These are phyloP conservation scores for Penicillium canariense DNA, from an alignment of 495 filamentous ascomycete genomes.

Conservation along the genomic window DNA sequence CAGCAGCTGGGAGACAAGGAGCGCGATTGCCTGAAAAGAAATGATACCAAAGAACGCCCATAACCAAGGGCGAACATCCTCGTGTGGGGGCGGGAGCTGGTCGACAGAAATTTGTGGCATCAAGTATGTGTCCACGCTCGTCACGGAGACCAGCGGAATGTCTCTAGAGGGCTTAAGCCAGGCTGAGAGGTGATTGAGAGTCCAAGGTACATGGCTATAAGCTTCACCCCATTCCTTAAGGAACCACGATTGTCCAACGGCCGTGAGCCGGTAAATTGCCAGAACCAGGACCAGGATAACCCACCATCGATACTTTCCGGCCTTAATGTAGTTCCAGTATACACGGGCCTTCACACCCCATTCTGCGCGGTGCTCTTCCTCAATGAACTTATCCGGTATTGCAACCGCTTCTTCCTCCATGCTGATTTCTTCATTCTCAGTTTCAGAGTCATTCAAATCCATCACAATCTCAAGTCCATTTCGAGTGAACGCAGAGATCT, in stretches of 20 bases:
- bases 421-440: constrained; percentile 34
- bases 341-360: constrained; percentile 71
- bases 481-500: constrained; percentile 18
- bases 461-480: constrained; percentile 12
- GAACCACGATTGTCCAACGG: constrained; percentile 70
- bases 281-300: constrained; percentile 55
- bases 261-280: constrained; percentile 55
- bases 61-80: constrained; percentile 72
- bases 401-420: constrained; percentile 46
- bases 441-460: constrained; percentile 26
- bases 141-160: not conserved
- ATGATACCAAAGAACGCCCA: constrained; percentile 62
- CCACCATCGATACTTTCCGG: constrained; percentile 74
- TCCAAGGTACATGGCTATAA: constrained; percentile 46
- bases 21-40: constrained; percentile 52
- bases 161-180: not conserved
- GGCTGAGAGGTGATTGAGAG: constrained; percentile 6
- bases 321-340: constrained; percentile 81
- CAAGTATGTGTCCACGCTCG: constrained; percentile 23
- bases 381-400: constrained; percentile 72
- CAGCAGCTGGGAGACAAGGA: constrained; percentile 53
- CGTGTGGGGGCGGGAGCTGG: constrained; percentile 60
- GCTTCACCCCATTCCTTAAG: constrained; percentile 83
- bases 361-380: constrained; percentile 73
- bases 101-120: constrained; percentile 43